Evolutionary conservation across 306 rosid genomes (phyloP), one percentile per base, ranked within the genome.

Genomic region (Abrus precatorius): DNA sequence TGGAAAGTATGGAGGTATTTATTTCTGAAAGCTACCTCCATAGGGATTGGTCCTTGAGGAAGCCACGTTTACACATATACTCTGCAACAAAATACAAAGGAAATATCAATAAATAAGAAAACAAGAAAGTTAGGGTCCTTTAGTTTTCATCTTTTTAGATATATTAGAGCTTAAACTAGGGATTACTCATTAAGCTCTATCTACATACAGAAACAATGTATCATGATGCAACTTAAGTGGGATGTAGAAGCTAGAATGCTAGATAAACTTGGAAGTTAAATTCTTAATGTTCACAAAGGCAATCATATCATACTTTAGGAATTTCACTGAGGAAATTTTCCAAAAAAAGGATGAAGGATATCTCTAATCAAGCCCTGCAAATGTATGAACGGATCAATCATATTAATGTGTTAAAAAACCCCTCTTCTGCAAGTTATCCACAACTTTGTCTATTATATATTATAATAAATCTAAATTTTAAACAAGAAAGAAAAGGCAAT

Each of bases 21-120:
- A 55, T 64, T 69, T 64, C 72, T 56, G 65, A 83, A 75, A 75
- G 84, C 83, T 76, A 83, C 77, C 78, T 43, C 77, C 83, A 33
- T 60, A 65, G 57, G 65, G 13, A 33, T 20, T 8, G 69, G 54
- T 36, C 41, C 59, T 38, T 29, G 56, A 76, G 66, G 85, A 70
- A 76, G 49, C 79, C 74, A 80, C 74, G 72, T 73, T 32, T 61
- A 64, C 77, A 30, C 57, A 65, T 86, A 73, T 48, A 69, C 45
- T 72, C 90, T 86, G 90, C 87, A 84, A 60, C 41, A 44, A 77
- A 86, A 85, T 72, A 48, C 47, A 70, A 53, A 60, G 4, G 13
- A 71, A 60, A 64, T 66, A 72, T 65, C 54, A 71, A 69, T 50
- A 57, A 78, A 43, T 30, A 55, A 69, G 47, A 57, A 57, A 67